Percentiles rank a stretch among this genome's conserved stretches.
These are phyloP conservation scores for Podila clonocystis DNA, from an alignment of 192 early-diverging fungal genomes.

Conservation along the genomic window DNA sequence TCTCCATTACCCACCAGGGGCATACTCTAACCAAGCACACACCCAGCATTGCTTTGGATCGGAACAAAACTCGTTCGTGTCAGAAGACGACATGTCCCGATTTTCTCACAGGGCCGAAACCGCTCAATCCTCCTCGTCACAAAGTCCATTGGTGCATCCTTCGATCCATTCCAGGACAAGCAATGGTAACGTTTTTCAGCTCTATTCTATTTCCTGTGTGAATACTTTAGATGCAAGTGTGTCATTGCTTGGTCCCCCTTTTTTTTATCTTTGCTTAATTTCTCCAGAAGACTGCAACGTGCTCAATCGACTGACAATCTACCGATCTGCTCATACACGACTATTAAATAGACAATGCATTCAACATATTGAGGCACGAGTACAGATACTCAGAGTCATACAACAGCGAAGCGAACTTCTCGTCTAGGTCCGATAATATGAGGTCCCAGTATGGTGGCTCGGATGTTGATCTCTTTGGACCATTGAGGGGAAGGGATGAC, in stretches of 20 bases:
- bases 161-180: conserved; percentile 9
- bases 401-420: conserved; percentile 24
- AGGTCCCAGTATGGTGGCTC: conserved; percentile 17
- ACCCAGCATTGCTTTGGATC: neutral
- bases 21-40: neutral
- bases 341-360: neutral
- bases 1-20: neutral
- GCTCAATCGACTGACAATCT: neutral
- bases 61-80: neutral
- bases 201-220: neutral
- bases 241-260: neutral
- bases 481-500: conserved; percentile 62
- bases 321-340: neutral
- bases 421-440: conserved; percentile 19
- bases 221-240: neutral
- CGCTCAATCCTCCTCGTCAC: conserved; percentile 10
- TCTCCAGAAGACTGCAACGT: neutral
- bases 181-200: conserved; percentile 11
- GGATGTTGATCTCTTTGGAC: conserved; percentile 51
- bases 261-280: too few relatives aligned
- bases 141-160: conserved; percentile 17
- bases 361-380: neutral
- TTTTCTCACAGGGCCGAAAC: conserved; percentile 6
- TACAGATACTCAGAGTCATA: conserved; percentile 32
- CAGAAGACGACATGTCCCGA: neutral